Conservation (phyloP, 306 rosid species). For the Albizia julibrissin region DNA sequence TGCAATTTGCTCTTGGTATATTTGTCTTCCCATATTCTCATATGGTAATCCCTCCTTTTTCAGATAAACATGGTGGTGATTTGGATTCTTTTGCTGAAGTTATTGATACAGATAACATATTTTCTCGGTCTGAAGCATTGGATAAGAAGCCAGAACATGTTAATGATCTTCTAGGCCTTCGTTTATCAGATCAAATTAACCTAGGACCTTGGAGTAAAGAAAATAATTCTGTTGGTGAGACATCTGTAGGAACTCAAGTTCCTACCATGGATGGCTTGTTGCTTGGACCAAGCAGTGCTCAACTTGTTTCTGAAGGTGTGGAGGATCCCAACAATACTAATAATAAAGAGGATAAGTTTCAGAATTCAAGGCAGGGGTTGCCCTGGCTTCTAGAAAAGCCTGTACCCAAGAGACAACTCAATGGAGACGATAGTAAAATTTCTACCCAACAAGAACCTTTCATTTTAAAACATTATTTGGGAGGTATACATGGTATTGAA, state of each 20-base stretch:
- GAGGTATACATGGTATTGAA: constrained; percentile 25
- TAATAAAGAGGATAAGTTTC: constrained; percentile 21
- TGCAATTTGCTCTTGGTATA: not conserved
- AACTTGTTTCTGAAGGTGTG: constrained; percentile 31
- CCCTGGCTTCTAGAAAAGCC: constrained; percentile 30
- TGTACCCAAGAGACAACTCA: constrained; percentile 20
- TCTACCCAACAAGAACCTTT: constrained; percentile 32
- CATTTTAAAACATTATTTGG: constrained; percentile 10
- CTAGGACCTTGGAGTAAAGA: constrained; percentile 24
- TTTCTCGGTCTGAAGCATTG: not conserved
- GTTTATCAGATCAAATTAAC: constrained; percentile 27
- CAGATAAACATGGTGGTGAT: not conserved
- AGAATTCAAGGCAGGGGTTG: constrained; percentile 3
- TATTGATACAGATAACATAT: constrained; percentile 10
- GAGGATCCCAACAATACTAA: constrained; percentile 33
- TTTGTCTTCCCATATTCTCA: not conserved
- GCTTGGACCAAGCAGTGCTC: constrained; percentile 39
- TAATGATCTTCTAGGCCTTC: constrained; percentile 20
- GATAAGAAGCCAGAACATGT: constrained; percentile 6
- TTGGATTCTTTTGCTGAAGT: constrained; percentile 27
- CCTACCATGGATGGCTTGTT: constrained; percentile 19
- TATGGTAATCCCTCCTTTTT: not conserved
- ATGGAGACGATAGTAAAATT: constrained; percentile 26
- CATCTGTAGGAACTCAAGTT: constrained; percentile 28
- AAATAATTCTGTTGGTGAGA: constrained; percentile 29